These are phyloP conservation scores for Solanum habrochaites DNA, from an alignment of 257 asterid species.

Conservation along the genomic window DNA sequence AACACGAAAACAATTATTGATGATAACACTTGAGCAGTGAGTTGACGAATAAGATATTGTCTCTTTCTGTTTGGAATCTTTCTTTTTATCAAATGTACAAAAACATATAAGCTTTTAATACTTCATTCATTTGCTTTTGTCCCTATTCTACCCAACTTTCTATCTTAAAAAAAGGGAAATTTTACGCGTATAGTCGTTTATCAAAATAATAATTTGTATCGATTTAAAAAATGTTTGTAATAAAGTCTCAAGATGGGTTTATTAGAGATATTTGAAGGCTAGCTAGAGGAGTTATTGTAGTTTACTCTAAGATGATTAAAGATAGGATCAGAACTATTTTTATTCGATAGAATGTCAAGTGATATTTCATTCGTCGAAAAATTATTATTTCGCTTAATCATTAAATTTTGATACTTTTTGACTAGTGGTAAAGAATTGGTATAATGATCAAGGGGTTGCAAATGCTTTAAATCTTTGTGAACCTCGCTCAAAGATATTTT, in stretches of 20 bases:
- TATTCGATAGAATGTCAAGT: rapidly evolving
- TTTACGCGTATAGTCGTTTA: not conserved
- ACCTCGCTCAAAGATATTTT: not conserved
- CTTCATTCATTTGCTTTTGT: not conserved
- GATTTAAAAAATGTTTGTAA: rapidly evolving
- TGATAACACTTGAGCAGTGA: not conserved
- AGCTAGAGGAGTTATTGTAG: not conserved
- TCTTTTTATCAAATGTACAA: not conserved
- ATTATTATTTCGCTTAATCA: no score
- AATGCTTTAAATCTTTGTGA: not conserved
- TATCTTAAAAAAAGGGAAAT: not conserved
- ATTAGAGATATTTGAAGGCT: not conserved
- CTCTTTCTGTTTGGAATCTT: constrained; percentile 18
- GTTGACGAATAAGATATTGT: constrained; percentile 7
- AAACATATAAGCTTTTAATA: not conserved
- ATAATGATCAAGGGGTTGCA: not conserved
- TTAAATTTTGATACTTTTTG: not conserved
- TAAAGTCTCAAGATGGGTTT: not conserved
- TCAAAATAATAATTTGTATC: not conserved
- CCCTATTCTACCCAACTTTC: not conserved
- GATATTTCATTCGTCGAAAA: no score
- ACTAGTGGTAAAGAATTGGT: not conserved
- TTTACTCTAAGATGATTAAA: not conserved
- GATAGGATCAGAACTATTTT: not conserved
- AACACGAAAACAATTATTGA: not conserved